These are phyloP conservation scores for Ilyonectria sp. DNA, from an alignment of 2,329 filamentous ascomycete genomes.

Conservation along the genomic window DNA sequence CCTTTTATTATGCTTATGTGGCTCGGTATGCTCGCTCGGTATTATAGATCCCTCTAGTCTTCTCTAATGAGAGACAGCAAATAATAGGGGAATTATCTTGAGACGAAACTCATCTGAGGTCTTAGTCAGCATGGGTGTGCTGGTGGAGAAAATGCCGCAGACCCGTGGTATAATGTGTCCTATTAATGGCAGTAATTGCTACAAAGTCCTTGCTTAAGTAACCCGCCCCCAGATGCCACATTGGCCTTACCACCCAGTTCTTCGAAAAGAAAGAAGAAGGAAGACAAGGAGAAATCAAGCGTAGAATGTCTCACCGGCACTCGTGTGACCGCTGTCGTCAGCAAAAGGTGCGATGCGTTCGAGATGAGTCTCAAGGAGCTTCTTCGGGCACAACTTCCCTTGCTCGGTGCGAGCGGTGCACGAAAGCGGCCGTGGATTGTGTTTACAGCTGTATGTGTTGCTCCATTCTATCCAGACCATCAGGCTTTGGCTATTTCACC, in stretches of 20 bases:
- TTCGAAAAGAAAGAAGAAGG: neutral
- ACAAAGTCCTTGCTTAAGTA: neutral
- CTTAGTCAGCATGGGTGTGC: neutral
- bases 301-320: neutral
- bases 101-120: too few relatives aligned
- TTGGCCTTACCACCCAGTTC: neutral
- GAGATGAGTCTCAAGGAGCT: neutral
- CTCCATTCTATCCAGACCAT: neutral
- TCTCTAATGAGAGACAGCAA: too few relatives aligned
- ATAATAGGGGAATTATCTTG: too few relatives aligned
- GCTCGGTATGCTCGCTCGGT: too few relatives aligned
- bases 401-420: neutral
- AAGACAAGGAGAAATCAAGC: neutral
- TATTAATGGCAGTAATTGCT: neutral
- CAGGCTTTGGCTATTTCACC: neutral
- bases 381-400: neutral
- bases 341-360: slow-evolving; percentile 1
- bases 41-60: too few relatives aligned
- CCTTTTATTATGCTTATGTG: too few relatives aligned
- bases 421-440: neutral
- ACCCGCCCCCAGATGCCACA: neutral
- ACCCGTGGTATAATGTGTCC: neutral
- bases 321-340: neutral
- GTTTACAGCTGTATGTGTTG: neutral
- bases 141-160: neutral